Evolutionary conservation across 169 alveolate genomes (phyloP).

Genomic region (Ichthyophthirius multifiliis): DNA sequence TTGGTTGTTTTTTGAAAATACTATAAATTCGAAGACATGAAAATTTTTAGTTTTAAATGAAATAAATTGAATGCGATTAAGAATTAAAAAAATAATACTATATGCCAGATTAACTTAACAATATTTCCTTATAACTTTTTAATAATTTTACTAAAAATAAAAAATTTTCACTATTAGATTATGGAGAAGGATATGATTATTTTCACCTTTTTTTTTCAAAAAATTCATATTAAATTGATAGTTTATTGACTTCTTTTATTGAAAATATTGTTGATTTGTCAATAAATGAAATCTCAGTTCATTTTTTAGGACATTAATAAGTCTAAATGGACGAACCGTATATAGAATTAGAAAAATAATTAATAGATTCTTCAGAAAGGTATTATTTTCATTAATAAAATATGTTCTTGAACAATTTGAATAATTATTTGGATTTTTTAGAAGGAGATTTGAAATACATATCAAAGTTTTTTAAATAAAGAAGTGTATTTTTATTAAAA

Average conservation of each 20-base stretch:
- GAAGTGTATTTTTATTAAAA: neutral
- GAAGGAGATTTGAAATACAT: constrained; percentile 18
- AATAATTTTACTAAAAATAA: neutral
- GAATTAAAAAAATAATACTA: neutral
- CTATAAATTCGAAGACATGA: neutral
- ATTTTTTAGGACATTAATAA: constrained; percentile 2
- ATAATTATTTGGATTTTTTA: neutral
- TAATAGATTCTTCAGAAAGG: neutral
- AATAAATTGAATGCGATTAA: neutral
- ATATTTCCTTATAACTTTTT: neutral
- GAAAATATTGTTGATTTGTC: neutral
- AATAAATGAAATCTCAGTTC: constrained; percentile 10
- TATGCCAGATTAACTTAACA: neutral
- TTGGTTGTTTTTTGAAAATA: constrained; percentile 3
- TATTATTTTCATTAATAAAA: neutral
- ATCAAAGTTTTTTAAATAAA: constrained; percentile 10
- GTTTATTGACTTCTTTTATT: neutral
- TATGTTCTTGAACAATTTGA: neutral
- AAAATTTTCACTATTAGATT: neutral
- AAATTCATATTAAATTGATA: neutral
- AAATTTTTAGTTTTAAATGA: constrained; percentile 6
- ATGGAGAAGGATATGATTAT: neutral
- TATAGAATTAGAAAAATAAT: constrained; percentile 7
- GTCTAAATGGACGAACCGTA: neutral
- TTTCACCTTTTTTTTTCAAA: neutral